These are phyloP conservation scores for Gentiana straminea DNA, from an alignment of 257 asterid genomes.

Conservation along the genomic window DNA sequence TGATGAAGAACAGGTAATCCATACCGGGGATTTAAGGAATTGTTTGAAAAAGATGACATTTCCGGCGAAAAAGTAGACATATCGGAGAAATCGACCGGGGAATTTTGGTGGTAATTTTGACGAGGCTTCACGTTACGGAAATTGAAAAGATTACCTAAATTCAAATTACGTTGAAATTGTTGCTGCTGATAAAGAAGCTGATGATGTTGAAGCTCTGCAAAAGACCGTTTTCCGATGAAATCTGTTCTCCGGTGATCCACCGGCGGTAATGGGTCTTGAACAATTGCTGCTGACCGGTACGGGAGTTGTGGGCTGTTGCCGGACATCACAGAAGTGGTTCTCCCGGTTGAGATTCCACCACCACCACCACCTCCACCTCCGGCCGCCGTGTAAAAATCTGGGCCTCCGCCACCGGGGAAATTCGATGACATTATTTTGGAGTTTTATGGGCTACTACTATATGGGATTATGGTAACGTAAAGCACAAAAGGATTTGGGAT, in stretches of 20 bases:
- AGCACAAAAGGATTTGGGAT: slow-evolving; percentile 12
- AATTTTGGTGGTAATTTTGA: slow-evolving; percentile 33
- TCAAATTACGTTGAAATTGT: slow-evolving; percentile 30
- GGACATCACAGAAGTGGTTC: slow-evolving; percentile 11
- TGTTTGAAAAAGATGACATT: slow-evolving; percentile 28
- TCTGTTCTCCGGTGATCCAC: slow-evolving; percentile 35
- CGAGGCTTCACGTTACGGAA: slow-evolving; percentile 64
- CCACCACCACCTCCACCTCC: background rate
- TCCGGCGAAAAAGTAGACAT: slow-evolving; percentile 29
- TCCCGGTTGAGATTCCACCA: slow-evolving; percentile 25
- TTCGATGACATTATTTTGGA: slow-evolving; percentile 41
- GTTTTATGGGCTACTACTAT: background rate
- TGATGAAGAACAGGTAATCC: slow-evolving; percentile 47
- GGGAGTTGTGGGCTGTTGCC: slow-evolving; percentile 16
- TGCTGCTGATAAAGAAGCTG: slow-evolving; percentile 34
- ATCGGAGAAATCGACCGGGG: slow-evolving; percentile 52
- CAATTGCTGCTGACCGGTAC: slow-evolving; percentile 57
- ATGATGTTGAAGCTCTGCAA: slow-evolving; percentile 34
- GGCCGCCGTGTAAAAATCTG: slow-evolving; percentile 32
- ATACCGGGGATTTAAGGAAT: slow-evolving; percentile 34
- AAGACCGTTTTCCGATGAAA: slow-evolving; percentile 55
- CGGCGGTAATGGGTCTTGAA: slow-evolving; percentile 42
- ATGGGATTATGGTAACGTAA: background rate
- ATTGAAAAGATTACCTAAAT: slow-evolving; percentile 35
- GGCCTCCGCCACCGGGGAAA: slow-evolving; percentile 48